These are phyloP conservation scores for Myxozyma neglecta DNA, from an alignment of 805 yeast genomes.

Conservation along the genomic window DNA sequence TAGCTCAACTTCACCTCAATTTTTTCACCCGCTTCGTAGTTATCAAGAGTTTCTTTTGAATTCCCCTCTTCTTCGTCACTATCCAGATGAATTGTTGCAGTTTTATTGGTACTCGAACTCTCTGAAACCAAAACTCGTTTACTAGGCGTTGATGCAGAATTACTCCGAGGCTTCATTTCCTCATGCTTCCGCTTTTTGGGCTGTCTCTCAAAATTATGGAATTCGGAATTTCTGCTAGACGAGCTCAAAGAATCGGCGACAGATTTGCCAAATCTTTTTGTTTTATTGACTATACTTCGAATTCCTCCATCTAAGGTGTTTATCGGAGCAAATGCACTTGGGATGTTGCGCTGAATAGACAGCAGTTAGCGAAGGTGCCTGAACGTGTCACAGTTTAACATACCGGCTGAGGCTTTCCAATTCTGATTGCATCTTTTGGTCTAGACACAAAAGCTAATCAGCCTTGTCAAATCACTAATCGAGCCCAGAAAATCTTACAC, in stretches of 20 bases:
- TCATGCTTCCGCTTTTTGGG: slow-evolving; percentile 12
- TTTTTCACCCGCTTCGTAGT: not conserved
- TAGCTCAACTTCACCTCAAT: not conserved
- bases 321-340: slow-evolving; percentile 2
- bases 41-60: not conserved
- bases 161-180: slow-evolving; percentile 6
- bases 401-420: slow-evolving; percentile 6
- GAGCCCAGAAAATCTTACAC: not conserved
- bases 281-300: not conserved
- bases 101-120: not conserved
- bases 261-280: not conserved
- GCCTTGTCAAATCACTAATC: not conserved
- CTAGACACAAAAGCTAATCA: not conserved
- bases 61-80: slow-evolving; percentile 10
- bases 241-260: not conserved
- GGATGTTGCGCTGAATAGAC: not conserved
- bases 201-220: not conserved
- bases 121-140: not conserved
- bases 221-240: not conserved
- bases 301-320: slow-evolving; percentile 1
- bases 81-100: slow-evolving; percentile 3
- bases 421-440: slow-evolving; percentile 3
- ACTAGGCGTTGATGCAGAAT: not conserved
- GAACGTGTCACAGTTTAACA: not conserved
- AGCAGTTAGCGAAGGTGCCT: not conserved